phyloP scores from a whole-genome alignment of 257 asterid genomes.

The Solanum tacnaense region DNA sequence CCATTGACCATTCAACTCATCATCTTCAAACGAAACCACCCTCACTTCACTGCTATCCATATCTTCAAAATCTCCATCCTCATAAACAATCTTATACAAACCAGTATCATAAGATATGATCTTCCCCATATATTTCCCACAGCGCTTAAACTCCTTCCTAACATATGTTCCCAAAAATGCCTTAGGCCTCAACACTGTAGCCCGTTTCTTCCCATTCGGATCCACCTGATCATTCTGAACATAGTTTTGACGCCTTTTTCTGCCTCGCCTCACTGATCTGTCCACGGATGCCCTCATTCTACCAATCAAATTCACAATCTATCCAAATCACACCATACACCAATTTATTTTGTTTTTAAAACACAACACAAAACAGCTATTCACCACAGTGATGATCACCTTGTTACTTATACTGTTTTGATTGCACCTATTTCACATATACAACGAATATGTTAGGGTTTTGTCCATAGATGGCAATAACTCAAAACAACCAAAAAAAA shows the following conservation, averaged over 20 bases:
- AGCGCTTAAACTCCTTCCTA: constrained; percentile 53
- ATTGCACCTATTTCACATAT: background rate
- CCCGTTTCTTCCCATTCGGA: constrained; percentile 31
- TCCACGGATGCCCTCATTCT: constrained; percentile 33
- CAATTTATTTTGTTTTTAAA: background rate
- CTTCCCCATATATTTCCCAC: constrained; percentile 55
- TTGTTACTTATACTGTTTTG: background rate
- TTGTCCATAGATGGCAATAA: background rate
- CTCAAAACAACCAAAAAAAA: background rate
- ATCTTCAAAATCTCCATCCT: constrained; percentile 76
- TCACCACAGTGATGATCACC: background rate
- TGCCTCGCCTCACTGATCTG: constrained; percentile 39
- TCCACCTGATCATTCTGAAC: constrained; percentile 28
- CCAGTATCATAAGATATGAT: constrained; percentile 43
- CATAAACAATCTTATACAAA: constrained; percentile 54
- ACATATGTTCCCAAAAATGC: constrained; percentile 55
- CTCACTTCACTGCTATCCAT: constrained; percentile 44
- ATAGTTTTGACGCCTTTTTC: constrained; percentile 51
- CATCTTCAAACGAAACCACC: constrained; percentile 37
- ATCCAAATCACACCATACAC: constrained; percentile 14
- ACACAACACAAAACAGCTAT: background rate
- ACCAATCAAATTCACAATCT: background rate
- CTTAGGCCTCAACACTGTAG: constrained; percentile 27
- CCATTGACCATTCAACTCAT: constrained; percentile 45
- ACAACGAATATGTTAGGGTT: background rate